Conservation (phyloP, 148 eudicot genomes). For the Selenicereus undatus region DNA sequence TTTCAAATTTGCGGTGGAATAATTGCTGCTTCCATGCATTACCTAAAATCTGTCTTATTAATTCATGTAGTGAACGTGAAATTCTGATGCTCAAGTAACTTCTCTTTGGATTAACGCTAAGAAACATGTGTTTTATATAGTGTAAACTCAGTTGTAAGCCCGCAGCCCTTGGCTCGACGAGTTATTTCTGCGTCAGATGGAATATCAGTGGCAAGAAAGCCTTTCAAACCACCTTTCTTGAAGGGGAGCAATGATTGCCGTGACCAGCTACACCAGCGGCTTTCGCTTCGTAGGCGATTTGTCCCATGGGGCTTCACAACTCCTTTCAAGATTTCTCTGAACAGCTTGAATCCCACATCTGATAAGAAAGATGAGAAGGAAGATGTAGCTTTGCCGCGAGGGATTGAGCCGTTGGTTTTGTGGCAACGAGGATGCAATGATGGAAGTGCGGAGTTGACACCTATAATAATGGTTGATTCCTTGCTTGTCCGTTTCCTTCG, state of each 20-base stretch:
- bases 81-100: neutral
- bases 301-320: constrained; percentile 89
- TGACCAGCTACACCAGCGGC: constrained; percentile 59
- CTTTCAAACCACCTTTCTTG: constrained; percentile 77
- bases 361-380: constrained; percentile 36
- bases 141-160: constrained; percentile 67
- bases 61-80: neutral
- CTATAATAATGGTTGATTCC: constrained; percentile 56
- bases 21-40: neutral
- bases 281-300: constrained; percentile 82
- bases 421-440: constrained; percentile 65
- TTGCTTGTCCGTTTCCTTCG: constrained; percentile 87
- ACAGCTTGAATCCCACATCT: constrained; percentile 31
- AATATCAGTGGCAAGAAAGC: constrained; percentile 66
- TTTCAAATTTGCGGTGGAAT: neutral
- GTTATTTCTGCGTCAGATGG: constrained; percentile 65
- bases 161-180: constrained; percentile 73
- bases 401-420: constrained; percentile 74
- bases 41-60: neutral
- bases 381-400: constrained; percentile 62
- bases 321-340: constrained; percentile 33
- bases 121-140: constrained; percentile 32
- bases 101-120: neutral
- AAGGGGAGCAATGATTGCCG: constrained; percentile 44
- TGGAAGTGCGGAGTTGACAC: constrained; percentile 26